phyloP scores from a whole-genome alignment of 345 rosid species.

The Physaria fendleri region DNA sequence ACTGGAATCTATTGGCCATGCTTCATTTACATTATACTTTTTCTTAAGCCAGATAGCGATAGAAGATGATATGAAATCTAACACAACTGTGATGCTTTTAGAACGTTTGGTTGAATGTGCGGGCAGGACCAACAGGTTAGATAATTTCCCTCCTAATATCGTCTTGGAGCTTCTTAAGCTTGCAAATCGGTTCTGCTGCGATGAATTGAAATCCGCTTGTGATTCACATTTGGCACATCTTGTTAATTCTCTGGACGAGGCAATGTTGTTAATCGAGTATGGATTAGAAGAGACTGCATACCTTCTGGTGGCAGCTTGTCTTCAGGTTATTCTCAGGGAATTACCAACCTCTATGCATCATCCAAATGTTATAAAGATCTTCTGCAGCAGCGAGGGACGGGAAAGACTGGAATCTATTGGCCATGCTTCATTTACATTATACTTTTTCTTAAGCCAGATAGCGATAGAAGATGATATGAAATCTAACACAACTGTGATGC shows the following conservation, averaged over 20 bases:
- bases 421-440: constrained; percentile 71
- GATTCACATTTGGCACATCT: constrained; percentile 60
- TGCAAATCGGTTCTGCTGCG: constrained; percentile 79
- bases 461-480: constrained; percentile 79
- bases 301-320: constrained; percentile 83
- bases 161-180: constrained; percentile 77
- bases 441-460: constrained; percentile 72
- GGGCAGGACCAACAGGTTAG: constrained; percentile 34
- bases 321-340: constrained; percentile 78
- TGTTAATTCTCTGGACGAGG: constrained; percentile 55
- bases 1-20: constrained; percentile 61
- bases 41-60: constrained; percentile 75
- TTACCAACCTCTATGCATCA: constrained; percentile 62
- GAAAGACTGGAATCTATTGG: constrained; percentile 58
- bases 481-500: constrained; percentile 84
- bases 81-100: constrained; percentile 78
- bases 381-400: constrained; percentile 59
- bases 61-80: constrained; percentile 84
- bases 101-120: constrained; percentile 78
- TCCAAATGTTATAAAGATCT: constrained; percentile 51
- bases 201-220: constrained; percentile 72
- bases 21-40: constrained; percentile 65
- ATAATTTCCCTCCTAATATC: constrained; percentile 37
- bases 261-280: constrained; percentile 60
- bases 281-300: constrained; percentile 71